Percentiles rank a stretch among this genome's conserved stretches.
Conservation (phyloP, 2,329 filamentous ascomycete species). For the Pseudonectria foliicola region DNA sequence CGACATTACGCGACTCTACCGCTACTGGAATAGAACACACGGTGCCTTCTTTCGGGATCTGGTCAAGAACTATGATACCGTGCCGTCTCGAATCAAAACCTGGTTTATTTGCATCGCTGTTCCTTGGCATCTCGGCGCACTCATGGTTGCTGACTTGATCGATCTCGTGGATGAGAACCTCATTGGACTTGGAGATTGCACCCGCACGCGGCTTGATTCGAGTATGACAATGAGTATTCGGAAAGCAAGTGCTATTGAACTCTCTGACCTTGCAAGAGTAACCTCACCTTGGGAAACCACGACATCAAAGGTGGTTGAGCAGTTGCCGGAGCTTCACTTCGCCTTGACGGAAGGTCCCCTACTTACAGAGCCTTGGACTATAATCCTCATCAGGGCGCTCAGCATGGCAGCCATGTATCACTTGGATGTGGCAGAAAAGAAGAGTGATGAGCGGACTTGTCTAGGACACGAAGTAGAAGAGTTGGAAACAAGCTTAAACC, state of each 20-base stretch:
- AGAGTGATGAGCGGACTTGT: constrained; percentile 14
- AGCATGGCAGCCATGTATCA: constrained; percentile 35
- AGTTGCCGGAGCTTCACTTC: constrained; percentile 40
- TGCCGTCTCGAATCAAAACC: constrained; percentile 47
- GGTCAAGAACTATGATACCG: constrained; percentile 37
- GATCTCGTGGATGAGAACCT: constrained; percentile 39
- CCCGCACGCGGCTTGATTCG: constrained; percentile 16
- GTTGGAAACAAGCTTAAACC: constrained; percentile 24
- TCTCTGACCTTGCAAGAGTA: constrained; percentile 41
- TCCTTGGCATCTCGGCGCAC: constrained; percentile 50
- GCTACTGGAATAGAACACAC: constrained; percentile 47
- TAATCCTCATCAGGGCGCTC: constrained; percentile 46
- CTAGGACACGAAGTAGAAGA: constrained; percentile 13
- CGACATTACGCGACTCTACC: constrained; percentile 40
- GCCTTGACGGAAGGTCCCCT: constrained; percentile 47
- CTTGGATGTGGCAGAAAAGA: constrained; percentile 25
- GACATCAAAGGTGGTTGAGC: constrained; percentile 7
- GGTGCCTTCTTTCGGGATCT: constrained; percentile 45
- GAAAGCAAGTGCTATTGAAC: constrained; percentile 34
- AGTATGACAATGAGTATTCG: constrained; percentile 34
- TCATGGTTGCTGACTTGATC: constrained; percentile 48
- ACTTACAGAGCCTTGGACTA: constrained; percentile 53
- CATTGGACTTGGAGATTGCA: constrained; percentile 14
- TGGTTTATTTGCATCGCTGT: constrained; percentile 52
- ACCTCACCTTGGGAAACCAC: constrained; percentile 27